Conservation (phyloP, 768 basidiomycete genomes). For the Paxillus involutus region DNA sequence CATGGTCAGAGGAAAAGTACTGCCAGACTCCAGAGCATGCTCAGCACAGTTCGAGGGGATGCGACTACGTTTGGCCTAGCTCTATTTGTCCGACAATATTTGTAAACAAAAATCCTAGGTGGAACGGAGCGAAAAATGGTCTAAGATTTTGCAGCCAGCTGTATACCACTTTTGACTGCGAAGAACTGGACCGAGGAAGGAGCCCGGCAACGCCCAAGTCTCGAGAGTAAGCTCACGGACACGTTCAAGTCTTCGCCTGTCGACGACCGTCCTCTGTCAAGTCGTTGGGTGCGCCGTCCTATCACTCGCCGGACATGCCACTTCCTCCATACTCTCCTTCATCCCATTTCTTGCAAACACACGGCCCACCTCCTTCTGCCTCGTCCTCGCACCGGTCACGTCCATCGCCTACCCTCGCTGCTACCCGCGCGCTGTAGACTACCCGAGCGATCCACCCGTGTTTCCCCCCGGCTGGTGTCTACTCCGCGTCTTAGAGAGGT, state of each 20-base stretch:
- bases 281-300: slow-evolving; percentile 30
- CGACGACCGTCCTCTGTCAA: slow-evolving; percentile 34
- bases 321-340: slow-evolving; percentile 23
- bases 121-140: too few relatives aligned
- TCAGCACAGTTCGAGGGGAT: too few relatives aligned
- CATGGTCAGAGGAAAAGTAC: too few relatives aligned
- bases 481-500: too few relatives aligned
- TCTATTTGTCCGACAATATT: too few relatives aligned
- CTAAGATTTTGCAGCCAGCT: too few relatives aligned
- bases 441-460: slow-evolving; percentile 72
- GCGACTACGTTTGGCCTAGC: too few relatives aligned
- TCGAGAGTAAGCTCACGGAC: slow-evolving; percentile 33
- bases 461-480: slow-evolving; percentile 58
- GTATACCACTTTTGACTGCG: slow-evolving; percentile 22
- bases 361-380: slow-evolving; percentile 11
- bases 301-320: slow-evolving; percentile 20
- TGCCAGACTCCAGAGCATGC: too few relatives aligned
- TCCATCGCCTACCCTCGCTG: slow-evolving; percentile 23
- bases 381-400: slow-evolving; percentile 13
- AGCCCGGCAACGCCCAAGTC: slow-evolving; percentile 27
- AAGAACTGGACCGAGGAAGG: slow-evolving; percentile 26
- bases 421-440: slow-evolving; percentile 55
- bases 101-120: too few relatives aligned
- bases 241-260: slow-evolving; percentile 30
- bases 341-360: slow-evolving; percentile 12